Percentiles rank a stretch among this genome's conserved stretches.
Conservation (phyloP, 768 basidiomycete genomes). For the Psilocybe sp. region DNA sequence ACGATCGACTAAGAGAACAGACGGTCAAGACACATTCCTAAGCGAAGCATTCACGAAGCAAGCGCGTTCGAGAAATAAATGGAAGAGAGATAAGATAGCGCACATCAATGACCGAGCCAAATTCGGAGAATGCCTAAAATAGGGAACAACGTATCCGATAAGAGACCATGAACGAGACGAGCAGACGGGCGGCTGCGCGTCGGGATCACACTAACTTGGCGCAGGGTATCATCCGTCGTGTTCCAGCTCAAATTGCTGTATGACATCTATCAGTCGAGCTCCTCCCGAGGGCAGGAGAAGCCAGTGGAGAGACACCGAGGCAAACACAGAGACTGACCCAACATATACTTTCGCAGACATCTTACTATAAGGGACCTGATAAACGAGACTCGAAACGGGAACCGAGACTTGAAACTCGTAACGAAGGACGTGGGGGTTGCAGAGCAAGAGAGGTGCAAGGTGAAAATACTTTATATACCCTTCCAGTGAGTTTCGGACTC, state of each 20-base stretch:
- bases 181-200: conserved; percentile 26
- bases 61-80: conserved; percentile 21
- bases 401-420: conserved; percentile 55
- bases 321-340: conserved; percentile 80
- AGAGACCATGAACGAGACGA: conserved; percentile 40
- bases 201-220: conserved; percentile 72
- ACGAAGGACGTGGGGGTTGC: conserved; percentile 47
- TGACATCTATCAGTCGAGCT: conserved; percentile 56
- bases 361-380: conserved; percentile 53
- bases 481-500: conserved; percentile 21
- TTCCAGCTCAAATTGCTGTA: conserved; percentile 94
- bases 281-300: conserved; percentile 47
- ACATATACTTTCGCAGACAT: conserved; percentile 90
- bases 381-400: conserved; percentile 53
- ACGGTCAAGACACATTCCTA: conserved; percentile 37
- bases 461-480: conserved; percentile 25
- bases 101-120: conserved; percentile 89
- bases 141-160: conserved; percentile 39
- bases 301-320: conserved; percentile 42
- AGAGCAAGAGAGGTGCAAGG: conserved; percentile 37
- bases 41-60: conserved; percentile 17
- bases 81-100: conserved; percentile 49
- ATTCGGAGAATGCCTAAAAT: conserved; percentile 80
- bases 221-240: conserved; percentile 90
- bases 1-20: conserved; percentile 75